phyloP scores from a whole-genome alignment of 23 red algal genomes.

The Gracilariopsis chorda region DNA sequence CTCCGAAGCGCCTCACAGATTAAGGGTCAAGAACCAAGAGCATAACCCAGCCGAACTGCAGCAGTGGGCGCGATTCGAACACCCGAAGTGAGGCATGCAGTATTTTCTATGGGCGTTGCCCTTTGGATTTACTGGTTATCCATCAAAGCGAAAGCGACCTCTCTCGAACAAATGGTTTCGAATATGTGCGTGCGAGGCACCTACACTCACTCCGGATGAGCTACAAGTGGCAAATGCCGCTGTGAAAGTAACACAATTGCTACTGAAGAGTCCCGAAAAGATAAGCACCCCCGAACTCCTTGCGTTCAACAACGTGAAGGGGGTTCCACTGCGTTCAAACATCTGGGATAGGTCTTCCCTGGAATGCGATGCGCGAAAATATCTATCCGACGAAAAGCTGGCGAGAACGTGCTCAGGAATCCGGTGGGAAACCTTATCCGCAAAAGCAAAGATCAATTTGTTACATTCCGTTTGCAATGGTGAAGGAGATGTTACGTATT shows the following conservation, averaged over 20 bases:
- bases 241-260: not conserved
- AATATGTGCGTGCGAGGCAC: too few relatives aligned
- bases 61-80: too few relatives aligned
- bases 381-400: not conserved
- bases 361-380: not conserved
- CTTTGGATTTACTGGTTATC: too few relatives aligned
- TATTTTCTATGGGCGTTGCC: too few relatives aligned
- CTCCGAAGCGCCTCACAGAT: too few relatives aligned
- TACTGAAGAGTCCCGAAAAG: not conserved
- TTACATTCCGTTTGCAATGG: slow-evolving; percentile 57
- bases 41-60: too few relatives aligned
- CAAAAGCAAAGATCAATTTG: not conserved
- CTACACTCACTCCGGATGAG: not conserved
- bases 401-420: not conserved
- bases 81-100: too few relatives aligned
- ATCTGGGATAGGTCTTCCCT: slow-evolving; percentile 16
- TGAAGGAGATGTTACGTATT: slow-evolving; percentile 64
- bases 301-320: slow-evolving; percentile 35
- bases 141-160: too few relatives aligned
- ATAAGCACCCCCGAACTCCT: not conserved
- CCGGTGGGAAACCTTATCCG: slow-evolving; percentile 8
- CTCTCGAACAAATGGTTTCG: too few relatives aligned
- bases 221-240: not conserved
- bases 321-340: not conserved
- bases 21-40: too few relatives aligned